Conservation (phyloP, 1,284 basidiomycete genomes). For the Pseudozyma sp. region DNA sequence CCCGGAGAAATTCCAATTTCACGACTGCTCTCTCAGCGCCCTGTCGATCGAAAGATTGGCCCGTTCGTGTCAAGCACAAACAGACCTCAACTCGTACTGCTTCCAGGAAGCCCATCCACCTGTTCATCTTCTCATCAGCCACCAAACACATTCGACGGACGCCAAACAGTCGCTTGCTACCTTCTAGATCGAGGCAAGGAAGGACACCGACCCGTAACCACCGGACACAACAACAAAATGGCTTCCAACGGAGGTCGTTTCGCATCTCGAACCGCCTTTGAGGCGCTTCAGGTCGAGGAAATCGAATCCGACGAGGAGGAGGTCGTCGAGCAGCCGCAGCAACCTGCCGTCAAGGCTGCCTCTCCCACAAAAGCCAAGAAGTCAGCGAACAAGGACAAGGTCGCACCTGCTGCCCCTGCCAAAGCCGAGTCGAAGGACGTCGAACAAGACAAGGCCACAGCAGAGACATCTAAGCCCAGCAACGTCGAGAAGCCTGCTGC, state of each 20-base stretch:
- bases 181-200: no score
- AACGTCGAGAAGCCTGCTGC: slow-evolving; percentile 1
- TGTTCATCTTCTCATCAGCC: no score
- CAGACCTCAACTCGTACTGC: no score
- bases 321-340: slow-evolving; percentile 16
- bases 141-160: no score
- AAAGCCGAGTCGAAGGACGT: neutral
- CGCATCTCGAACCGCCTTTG: slow-evolving; percentile 53
- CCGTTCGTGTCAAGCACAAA: no score
- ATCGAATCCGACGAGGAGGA: slow-evolving; percentile 50
- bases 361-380: slow-evolving; percentile 13
- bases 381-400: slow-evolving; percentile 28
- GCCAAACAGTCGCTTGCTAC: no score
- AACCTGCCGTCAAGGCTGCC: slow-evolving; percentile 15
- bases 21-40: no score
- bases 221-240: slow-evolving; percentile 11
- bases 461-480: slow-evolving; percentile 3
- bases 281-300: slow-evolving; percentile 51
- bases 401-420: neutral
- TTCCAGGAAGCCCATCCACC: no score
- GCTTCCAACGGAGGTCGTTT: slow-evolving; percentile 47
- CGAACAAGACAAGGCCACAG: neutral
- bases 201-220: neutral
- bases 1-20: no score
- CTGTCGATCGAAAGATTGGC: no score